Evolutionary conservation across 1,139 yeast genomes (phyloP), one percentile per base, ranked within the genome.

Genomic region (Debaryomyces udenii): DNA sequence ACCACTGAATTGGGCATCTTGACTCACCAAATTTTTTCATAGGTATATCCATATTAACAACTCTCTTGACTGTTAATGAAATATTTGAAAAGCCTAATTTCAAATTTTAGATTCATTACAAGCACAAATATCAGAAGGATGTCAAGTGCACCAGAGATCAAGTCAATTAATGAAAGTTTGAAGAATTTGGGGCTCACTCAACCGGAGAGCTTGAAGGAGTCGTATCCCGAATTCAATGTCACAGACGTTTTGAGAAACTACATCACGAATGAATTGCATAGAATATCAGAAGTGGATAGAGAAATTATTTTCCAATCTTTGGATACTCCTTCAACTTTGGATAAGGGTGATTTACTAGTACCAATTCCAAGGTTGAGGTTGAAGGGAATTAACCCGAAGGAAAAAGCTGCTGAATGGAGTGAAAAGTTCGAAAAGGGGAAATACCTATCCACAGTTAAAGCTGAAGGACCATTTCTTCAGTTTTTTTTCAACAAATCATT

Each of bases 331-430:
- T 75, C 79, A 50, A 83, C 91, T 35, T 68, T 86, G 52, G 97
- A 89, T 45, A 86, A 94, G 61, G 99, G 99, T 57, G 99, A 93
- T 64, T 77, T 93, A 57, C 76, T 91, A 52, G 80, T 93, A 44
- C 98, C 99, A 32, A 77, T 93, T 38, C 99, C 99, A 55, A 82
- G 98, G 63, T 78, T 93, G 60, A 82, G 97, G 68, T 74, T 90
- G 53, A 90, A 91, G 69, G 96, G 96, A 35, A 72, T 81, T 39
- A 86, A 86, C 52, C 94, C 95, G 40, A 86, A 86, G 61, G 89
- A 83, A 44, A 74, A 90, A 55, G 98, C 99, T 23, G 65, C 66
- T 39, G 88, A 91, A 60, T 86, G 96, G 89, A 86, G 96, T 23
- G 75, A 64, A 45, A 71, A 74, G 39, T 82, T 86, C 61, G 81